Evolutionary conservation across 345 rosid genomes (phyloP), one percentile per base, ranked within the genome.

Genomic region (Populus pruinosa): DNA sequence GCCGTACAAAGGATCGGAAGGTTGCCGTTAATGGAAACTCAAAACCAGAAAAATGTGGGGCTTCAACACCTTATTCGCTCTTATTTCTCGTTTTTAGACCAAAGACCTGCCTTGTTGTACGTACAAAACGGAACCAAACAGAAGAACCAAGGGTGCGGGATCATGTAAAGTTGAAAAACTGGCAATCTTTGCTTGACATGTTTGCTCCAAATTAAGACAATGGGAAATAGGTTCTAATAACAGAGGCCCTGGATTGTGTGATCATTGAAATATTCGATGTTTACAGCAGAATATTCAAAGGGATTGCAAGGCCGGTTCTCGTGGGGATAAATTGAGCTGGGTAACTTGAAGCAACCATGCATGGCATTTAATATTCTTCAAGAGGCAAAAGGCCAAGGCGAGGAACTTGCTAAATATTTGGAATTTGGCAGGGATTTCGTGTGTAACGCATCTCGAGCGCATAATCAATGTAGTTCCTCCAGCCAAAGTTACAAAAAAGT

Each of bases 231-330:
- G 62, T 47, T 25, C 74, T 95, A 41, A 84, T 93, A 61, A 81
- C 84, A 1, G 97, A 91, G 74, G 98, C 96, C 25, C 89, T 95
- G 97, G 93, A 90, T 66, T 90, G 90, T 56, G 78, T 93, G 9
- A 47, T 89, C 70, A 84, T 80, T 13, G 98, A 95, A 84, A 85
- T 90, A 16, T 75, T 86, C 59, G 90, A 91, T 69, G 73, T 90
- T 39, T 88, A 91, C 70, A 84, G 89, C 82, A 83, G 85, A 77
- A 91, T 93, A 14, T 91, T 91, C 79, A 86, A 75, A 13, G 88
- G 83, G 33, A 79, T 90, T 5, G 89, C 91, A 0, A 78, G 83
- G 36, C 36, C 36, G 53, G 85, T 90, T 73, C 76, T 92, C 1
- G 63, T 85, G 47, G 81, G 79, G 10, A 83, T 89, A 1, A 69